These are phyloP conservation scores for Dactylis glomerata DNA, from an alignment of 176 grass and related monocot species.

Conservation along the genomic window DNA sequence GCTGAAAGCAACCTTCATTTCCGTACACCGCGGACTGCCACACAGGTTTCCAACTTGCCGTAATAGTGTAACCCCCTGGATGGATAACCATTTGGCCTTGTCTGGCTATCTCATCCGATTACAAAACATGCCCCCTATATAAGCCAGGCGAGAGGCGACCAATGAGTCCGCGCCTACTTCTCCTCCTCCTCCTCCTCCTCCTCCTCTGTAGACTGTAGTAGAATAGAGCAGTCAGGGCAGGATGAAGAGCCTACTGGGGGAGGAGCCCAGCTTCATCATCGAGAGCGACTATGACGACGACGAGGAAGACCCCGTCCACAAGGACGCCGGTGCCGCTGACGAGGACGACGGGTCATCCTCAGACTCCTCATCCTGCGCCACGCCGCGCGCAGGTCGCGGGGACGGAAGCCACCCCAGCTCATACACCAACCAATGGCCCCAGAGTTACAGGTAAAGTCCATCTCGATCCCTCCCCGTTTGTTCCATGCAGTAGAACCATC, in stretches of 20 bases:
- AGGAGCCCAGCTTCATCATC: conserved; percentile 69
- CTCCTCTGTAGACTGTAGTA: neutral
- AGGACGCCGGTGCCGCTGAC: conserved; percentile 39
- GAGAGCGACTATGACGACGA: conserved; percentile 82
- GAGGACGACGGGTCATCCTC: conserved; percentile 21
- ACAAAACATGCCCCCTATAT: neutral
- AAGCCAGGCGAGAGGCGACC: neutral
- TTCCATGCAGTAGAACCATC: neutral
- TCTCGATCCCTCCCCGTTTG: neutral
- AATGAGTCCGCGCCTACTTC: neutral
- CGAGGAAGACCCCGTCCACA: conserved; percentile 43
- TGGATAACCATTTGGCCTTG: neutral
- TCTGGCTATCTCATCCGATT: no score
- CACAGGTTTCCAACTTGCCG: no score
- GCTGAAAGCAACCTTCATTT: neutral
- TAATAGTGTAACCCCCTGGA: no score
- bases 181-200: neutral
- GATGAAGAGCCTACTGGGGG: conserved; percentile 66
- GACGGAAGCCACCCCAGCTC: conserved; percentile 56
- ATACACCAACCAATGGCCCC: conserved; percentile 82
- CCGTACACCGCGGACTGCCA: no score
- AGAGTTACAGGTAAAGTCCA: conserved; percentile 52
- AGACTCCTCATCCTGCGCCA: conserved; percentile 44
- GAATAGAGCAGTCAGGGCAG: neutral
- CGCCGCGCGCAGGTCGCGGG: neutral